Percentiles rank a stretch among this genome's conserved stretches.
phyloP scores from a whole-genome alignment of 257 asterid genomes.

The Jacaranda mimosifolia region DNA sequence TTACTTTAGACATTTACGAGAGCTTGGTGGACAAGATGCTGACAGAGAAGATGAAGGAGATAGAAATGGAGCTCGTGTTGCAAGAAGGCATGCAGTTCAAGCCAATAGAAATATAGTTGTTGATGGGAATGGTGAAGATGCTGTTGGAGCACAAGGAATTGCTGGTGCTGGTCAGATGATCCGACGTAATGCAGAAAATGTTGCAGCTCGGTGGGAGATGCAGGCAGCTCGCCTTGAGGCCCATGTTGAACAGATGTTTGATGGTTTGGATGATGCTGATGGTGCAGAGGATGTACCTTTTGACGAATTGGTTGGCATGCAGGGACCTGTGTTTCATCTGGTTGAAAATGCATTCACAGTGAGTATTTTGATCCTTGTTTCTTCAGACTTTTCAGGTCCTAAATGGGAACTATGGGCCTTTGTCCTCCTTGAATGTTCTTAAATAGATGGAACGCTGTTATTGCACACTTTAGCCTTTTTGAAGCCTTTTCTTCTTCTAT shows the following conservation, averaged over 20 bases:
- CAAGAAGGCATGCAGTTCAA: conserved; percentile 82
- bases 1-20: conserved; percentile 90
- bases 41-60: conserved; percentile 94
- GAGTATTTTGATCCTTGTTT: conserved; percentile 41
- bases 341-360: conserved; percentile 98
- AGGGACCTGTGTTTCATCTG: conserved; percentile 98
- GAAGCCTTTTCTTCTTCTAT: background rate
- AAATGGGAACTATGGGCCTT: background rate
- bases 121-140: conserved; percentile 90
- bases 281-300: conserved; percentile 99
- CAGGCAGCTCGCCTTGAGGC: conserved; percentile 99
- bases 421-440: background rate
- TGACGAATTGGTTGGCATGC: conserved; percentile 99
- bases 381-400: background rate
- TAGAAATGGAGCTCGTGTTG: conserved; percentile 93
- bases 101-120: conserved; percentile 76
- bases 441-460: background rate
- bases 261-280: conserved; percentile 98
- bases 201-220: conserved; percentile 96
- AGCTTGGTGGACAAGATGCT: conserved; percentile 96
- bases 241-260: conserved; percentile 98
- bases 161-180: conserved; percentile 95
- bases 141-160: conserved; percentile 81
- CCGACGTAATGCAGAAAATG: conserved; percentile 95
- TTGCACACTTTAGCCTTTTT: background rate